Conservation (phyloP, 2,329 filamentous ascomycete species). For the Talaromyces verruculosus region DNA sequence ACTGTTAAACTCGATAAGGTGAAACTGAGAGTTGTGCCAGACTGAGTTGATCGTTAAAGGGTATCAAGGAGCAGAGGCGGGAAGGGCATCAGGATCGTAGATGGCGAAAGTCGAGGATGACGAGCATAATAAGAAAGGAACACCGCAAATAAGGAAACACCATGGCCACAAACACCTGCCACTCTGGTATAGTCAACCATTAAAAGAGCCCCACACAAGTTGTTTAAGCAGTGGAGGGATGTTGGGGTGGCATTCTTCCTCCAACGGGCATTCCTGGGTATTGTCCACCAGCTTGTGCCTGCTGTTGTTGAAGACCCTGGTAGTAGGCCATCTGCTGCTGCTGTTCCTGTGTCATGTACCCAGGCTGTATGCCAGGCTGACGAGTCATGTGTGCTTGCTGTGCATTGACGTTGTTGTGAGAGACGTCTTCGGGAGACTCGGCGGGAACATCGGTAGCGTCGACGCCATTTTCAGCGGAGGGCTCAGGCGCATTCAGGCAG, state of each 20-base stretch:
- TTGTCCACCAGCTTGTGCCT: slow-evolving; percentile 65
- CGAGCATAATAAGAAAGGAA: slow-evolving; percentile 25
- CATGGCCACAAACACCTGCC: slow-evolving; percentile 26
- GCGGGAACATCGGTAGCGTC: slow-evolving; percentile 70
- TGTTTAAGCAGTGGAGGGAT: slow-evolving; percentile 71
- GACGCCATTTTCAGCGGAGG: slow-evolving; percentile 76
- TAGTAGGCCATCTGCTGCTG: slow-evolving; percentile 80
- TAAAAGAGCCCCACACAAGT: slow-evolving; percentile 7
- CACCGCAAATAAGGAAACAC: slow-evolving; percentile 26
- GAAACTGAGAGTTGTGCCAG: slow-evolving; percentile 7
- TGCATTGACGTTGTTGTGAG: slow-evolving; percentile 71
- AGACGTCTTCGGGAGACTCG: slow-evolving; percentile 88
- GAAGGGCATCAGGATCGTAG: slow-evolving; percentile 20
- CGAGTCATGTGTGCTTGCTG: slow-evolving; percentile 66
- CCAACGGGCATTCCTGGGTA: slow-evolving; percentile 75
- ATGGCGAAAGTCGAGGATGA: slow-evolving; percentile 24
- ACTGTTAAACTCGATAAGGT: slow-evolving; percentile 10
- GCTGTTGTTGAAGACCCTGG: slow-evolving; percentile 70
- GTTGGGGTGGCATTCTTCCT: slow-evolving; percentile 76
- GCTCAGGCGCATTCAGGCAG: slow-evolving; percentile 94
- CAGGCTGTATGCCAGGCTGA: slow-evolving; percentile 67
- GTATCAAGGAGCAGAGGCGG: slow-evolving; percentile 22
- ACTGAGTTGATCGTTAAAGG: slow-evolving; percentile 5
- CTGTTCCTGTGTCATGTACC: slow-evolving; percentile 65
- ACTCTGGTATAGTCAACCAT: slow-evolving; percentile 16